Evolutionary conservation across 148 eudicot genomes (phyloP), one percentile per base, ranked within the genome.

Genomic region (Chenopodium album): DNA sequence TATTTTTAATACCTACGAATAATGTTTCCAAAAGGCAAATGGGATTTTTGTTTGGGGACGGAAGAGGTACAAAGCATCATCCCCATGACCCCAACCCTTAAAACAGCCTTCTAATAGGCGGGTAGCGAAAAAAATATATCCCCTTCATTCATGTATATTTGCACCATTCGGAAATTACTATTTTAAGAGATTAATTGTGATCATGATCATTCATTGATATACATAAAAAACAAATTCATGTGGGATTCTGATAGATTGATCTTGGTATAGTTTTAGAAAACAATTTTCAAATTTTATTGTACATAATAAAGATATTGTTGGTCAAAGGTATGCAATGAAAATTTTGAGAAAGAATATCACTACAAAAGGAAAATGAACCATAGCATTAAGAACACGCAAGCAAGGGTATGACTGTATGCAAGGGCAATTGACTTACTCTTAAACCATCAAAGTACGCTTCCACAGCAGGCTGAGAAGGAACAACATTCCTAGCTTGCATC

Each of bases 361-460:
- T 52, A n/a, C 31, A n/a, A 9, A n/a, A 23, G 31, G 31, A 19
- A 65, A 4, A n/a, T 65, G 69, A 28, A 9, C 31, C 8, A 65
- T 8, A 65, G 8, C 69, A n/a, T 23, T 23, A 52, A 14, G 69
- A 65, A 65, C 29, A 10, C 20, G 2, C 31, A 26, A n/a, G 34
- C 16, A 28, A 28, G 23, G 11, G 16, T 28, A 56, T 56, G 19
- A 17, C 62, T 56, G 62, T 56, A 54, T 12, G 60, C 16, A 56
- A 56, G 62, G 47, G 46, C 31, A 41, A 75, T 20, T 56, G 64
- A 87, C 93, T 94, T 82, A 95, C 99, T 85, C 87, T 95, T 79
- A 95, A 88, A 82, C 97, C 96, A 20, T 80, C 76, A 80, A 86
- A 79, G 83, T 95, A 95, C 37, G 99, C 98, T 86, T 90, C 91